A percentile compares a stretch with the other conserved stretches of the same genome.
phyloP scores from a whole-genome alignment of 768 basidiomycete species.

The Udeniomyces megalosporus region DNA sequence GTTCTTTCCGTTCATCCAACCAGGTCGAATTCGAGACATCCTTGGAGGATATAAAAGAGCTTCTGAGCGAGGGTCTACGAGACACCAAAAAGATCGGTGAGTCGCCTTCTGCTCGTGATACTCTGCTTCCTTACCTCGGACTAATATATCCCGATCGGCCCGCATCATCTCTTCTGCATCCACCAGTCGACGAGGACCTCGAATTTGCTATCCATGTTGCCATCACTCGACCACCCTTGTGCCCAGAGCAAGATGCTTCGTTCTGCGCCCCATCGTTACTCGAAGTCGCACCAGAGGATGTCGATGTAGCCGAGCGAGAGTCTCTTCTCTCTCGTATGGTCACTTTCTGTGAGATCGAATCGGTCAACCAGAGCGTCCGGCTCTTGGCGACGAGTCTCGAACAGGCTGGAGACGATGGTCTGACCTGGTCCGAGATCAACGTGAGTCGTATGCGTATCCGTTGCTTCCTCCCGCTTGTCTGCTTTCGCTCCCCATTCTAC shows the following conservation, averaged over 20 bases:
- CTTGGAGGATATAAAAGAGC: not conserved
- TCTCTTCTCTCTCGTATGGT: not conserved
- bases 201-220: not conserved
- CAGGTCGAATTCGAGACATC: slow-evolving; percentile 10
- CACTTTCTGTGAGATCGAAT: not conserved
- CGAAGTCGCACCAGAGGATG: not conserved
- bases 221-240: too few species aligned
- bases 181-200: not conserved
- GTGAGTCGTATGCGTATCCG: too few species aligned
- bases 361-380: not conserved
- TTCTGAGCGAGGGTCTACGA: not conserved
- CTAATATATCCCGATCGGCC: too few species aligned
- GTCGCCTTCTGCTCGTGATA: not conserved
- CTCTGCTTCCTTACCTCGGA: not conserved
- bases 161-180: not conserved
- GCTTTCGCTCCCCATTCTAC: too few species aligned
- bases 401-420: not conserved
- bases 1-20: too few species aligned
- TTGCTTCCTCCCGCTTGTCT: too few species aligned
- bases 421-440: not conserved
- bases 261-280: too few species aligned
- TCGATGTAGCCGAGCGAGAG: not conserved
- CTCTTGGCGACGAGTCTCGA: not conserved
- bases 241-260: too few species aligned
- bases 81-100: slow-evolving; percentile 15